Base-by-base conservation (phyloP, 164 flowering plant species). In the Vitis amurensis region DNA sequence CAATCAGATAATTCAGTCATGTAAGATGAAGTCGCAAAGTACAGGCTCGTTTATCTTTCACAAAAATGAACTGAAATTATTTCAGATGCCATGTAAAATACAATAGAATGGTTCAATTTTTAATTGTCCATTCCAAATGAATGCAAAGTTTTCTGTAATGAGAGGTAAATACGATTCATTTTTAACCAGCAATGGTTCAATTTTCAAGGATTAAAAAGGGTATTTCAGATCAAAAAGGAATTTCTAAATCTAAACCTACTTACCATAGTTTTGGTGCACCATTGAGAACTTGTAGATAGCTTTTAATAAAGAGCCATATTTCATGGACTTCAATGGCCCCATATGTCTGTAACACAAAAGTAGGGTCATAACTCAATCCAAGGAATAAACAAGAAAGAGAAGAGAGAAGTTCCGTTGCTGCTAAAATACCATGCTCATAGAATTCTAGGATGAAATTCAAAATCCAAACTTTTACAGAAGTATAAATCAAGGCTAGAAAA, bases 211-310 rank as follows among this genome's bases (percentile, higher is more conserved):
- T 57, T 19, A 2, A 53, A 5, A 4, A 13, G 56, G 16, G 56
- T n/a, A 11, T 64, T 50, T 10, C 67, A 64, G 3, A 17, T 44
- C 6, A 31, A 17, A 23, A 16, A 64, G 47, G 47, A 59, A 72
- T 16, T 53, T 37, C 62, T 31, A 15, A 3, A 63, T 7, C n/a
- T 13, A 15, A 50, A 60, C 15, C 15, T 0, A 51, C 76, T 55
- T 79, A 84, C 89, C 91, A 65, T 82, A 87, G 75, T 87, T 93
- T 63, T 90, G 97, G 57, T 67, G 81, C 69, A 88, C 89, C 78
- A 6, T 81, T 11, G 89, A 82, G 78, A 79, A 90, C 74, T 76
- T 77, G 81, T 76, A 73, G 59, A 93, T 84, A 19, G 86, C 89
- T 75, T 87, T 89, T 19, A 84, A 19, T 11, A 93, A 60, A 63